Conservation (phyloP, 352 stramenopile genomes). For the Globisporangium polare region DNA sequence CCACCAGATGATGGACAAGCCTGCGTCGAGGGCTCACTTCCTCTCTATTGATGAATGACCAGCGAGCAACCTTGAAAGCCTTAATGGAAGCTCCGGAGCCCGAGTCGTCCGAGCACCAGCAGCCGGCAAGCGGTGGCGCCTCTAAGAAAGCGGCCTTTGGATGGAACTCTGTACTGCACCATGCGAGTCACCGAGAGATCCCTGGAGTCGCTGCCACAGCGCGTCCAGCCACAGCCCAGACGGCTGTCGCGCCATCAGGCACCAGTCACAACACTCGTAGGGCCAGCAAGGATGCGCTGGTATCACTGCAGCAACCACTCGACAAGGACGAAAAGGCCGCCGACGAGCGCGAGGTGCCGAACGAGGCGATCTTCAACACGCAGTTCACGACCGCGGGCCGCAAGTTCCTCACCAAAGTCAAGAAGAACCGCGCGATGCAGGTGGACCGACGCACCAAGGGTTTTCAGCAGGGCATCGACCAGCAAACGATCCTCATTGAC, state of each 20-base stretch:
- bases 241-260: background rate
- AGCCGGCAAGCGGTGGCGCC: background rate
- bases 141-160: slow-evolving; percentile 1
- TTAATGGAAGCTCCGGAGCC: background rate
- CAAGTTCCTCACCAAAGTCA: slow-evolving; percentile 65
- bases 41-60: background rate
- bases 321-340: background rate
- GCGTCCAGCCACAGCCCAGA: background rate
- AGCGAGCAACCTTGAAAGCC: background rate
- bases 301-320: background rate
- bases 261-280: background rate
- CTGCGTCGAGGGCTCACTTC: background rate
- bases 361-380: slow-evolving; percentile 78
- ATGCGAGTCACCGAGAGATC: background rate
- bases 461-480: slow-evolving; percentile 49
- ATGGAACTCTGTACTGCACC: slow-evolving; percentile 13
- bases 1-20: background rate
- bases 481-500: slow-evolving; percentile 42
- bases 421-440: slow-evolving; percentile 76
- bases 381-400: slow-evolving; percentile 68
- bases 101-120: background rate
- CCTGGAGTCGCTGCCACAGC: background rate
- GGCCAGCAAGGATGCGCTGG: slow-evolving; percentile 1
- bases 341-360: slow-evolving; percentile 23
- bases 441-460: slow-evolving; percentile 61